Base-by-base conservation (phyloP, 1,284 basidiomycete genomes). In the Golubevia pallescens region DNA sequence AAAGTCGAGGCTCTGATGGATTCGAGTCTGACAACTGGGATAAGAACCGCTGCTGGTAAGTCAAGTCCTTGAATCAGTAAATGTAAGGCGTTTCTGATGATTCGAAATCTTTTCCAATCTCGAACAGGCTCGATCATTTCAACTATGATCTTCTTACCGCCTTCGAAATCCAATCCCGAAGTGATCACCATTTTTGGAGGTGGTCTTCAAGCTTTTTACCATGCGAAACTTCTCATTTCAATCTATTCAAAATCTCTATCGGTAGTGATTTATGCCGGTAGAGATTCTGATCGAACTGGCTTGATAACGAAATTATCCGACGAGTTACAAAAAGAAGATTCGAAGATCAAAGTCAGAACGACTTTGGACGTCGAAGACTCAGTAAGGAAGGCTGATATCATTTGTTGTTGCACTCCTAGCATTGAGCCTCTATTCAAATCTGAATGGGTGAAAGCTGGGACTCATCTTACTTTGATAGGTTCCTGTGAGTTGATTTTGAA, bases 391-490 rank as follows among this genome's bases (percentile, higher is more conserved):
- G 65, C 65, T 21, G 60, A 62, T 28, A 63, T 67, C 51, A 23
- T 67, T 53, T 67, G 65, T 56, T 58, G 55, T 54, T 62, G 61
- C 28, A 67, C 65, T 23, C 65, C 65, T 5, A 54, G 57, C 13
- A 24, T 19, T 14, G 21, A 21, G 10, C 65, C 65, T 8, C 61
- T 67, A 42, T 65, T 67, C 32, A 32, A n/a, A 3, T 8, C 16
- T 10, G 38, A 62, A 14, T 61, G 52, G 58, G 24, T 65, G 23
- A 51, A 53, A 7, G 32, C 19, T 5, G 57, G 63, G 3, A 24
- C 58, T 13, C 63, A 65, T 38, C n/a, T 65, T 32, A 60, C 42
- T 51, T 52, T 65, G n/a, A 55, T 60, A 5, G 63, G 63, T 1
- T 64, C 63, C 5, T 65, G 62, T 64, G 20, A 58, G 62, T 64